Percentiles rank a stretch among this genome's conserved stretches.
These are phyloP conservation scores for Tolypocladium endophyticum DNA, from an alignment of 2,329 filamentous ascomycete species.

Conservation along the genomic window DNA sequence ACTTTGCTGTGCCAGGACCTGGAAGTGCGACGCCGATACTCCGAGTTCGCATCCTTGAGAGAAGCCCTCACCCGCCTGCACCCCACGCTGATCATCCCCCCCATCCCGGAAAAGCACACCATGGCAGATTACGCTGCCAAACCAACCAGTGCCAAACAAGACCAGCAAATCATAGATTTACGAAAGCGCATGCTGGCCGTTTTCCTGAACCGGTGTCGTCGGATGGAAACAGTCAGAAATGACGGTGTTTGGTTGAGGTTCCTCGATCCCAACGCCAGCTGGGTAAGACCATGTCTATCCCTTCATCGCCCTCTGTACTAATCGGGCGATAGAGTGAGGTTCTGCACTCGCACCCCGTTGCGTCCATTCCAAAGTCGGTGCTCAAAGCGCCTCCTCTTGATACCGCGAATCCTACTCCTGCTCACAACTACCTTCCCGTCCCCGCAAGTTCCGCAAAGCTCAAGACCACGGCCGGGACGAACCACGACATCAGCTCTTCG, in stretches of 20 bases:
- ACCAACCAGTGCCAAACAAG: slow-evolving; percentile 95
- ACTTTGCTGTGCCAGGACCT: slow-evolving; percentile 54
- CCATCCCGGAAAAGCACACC: slow-evolving; percentile 96
- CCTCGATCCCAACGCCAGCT: slow-evolving; percentile 94
- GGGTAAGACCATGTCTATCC: slow-evolving; percentile 48
- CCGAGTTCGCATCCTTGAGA: slow-evolving; percentile 86
- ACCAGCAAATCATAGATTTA: slow-evolving; percentile 91
- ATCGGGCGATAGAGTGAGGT: slow-evolving; percentile 64
- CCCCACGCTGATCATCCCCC: slow-evolving; percentile 88
- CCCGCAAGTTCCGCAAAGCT: slow-evolving; percentile 81
- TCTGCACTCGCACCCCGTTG: slow-evolving; percentile 80
- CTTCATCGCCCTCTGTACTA: slow-evolving; percentile 6
- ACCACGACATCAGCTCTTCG: slow-evolving; percentile 22
- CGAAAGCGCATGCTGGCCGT: slow-evolving; percentile 95
- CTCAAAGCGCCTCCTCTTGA: slow-evolving; percentile 93
- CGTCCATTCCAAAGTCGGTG: slow-evolving; percentile 87
- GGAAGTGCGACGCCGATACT: slow-evolving; percentile 90
- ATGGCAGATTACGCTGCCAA: slow-evolving; percentile 98
- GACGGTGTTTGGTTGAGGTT: slow-evolving; percentile 98
- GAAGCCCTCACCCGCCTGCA: slow-evolving; percentile 84
- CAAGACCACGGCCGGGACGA: slow-evolving; percentile 41
- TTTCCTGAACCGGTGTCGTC: slow-evolving; percentile 85
- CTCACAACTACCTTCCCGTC: slow-evolving; percentile 78
- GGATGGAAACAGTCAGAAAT: slow-evolving; percentile 83
- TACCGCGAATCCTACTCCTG: slow-evolving; percentile 80